Percentiles rank a stretch among this genome's conserved stretches.
phyloP scores from a whole-genome alignment of 2,329 filamentous ascomycete genomes.

The Seiridium unicorne region DNA sequence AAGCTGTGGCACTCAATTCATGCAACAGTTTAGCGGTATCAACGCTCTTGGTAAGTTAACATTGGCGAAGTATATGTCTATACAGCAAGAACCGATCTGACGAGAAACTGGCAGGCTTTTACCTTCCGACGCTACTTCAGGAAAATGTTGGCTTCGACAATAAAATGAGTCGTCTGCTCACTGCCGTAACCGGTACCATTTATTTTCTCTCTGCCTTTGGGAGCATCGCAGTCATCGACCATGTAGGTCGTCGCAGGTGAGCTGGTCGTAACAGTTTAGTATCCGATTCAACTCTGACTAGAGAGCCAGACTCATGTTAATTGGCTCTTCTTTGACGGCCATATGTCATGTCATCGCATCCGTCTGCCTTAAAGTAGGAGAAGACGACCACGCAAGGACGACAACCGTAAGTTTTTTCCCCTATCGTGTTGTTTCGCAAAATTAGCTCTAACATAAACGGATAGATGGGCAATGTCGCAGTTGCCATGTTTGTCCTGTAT shows the following conservation, averaged over 20 bases:
- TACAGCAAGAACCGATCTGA: background rate
- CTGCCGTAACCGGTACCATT: conserved; percentile 47
- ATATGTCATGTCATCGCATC: conserved; percentile 36
- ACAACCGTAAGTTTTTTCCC: conserved; percentile 16
- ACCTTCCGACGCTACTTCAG: conserved; percentile 54
- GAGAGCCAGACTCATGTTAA: conserved; percentile 34
- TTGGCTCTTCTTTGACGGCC: conserved; percentile 32
- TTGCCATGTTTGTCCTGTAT: conserved; percentile 41
- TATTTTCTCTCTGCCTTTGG: conserved; percentile 35
- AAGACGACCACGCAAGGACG: conserved; percentile 26
- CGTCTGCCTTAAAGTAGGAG: conserved; percentile 28
- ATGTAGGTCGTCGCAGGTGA: conserved; percentile 37
- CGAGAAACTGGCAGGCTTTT: conserved; percentile 29
- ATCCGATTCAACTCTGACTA: background rate
- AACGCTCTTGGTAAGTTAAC: conserved; percentile 28
- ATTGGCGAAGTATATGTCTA: background rate
- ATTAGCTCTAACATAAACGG: background rate
- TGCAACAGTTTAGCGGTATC: conserved; percentile 48
- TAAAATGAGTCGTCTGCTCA: conserved; percentile 50
- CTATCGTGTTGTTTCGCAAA: background rate
- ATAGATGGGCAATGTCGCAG: conserved; percentile 36
- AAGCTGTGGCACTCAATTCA: conserved; percentile 45
- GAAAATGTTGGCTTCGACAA: conserved; percentile 53
- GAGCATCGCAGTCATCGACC: conserved; percentile 37
- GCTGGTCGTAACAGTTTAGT: background rate